Percentiles rank a stretch among this genome's conserved stretches.
These are phyloP conservation scores for Deinandra increscens DNA, from an alignment of 129 eudicot species.

Conservation along the genomic window DNA sequence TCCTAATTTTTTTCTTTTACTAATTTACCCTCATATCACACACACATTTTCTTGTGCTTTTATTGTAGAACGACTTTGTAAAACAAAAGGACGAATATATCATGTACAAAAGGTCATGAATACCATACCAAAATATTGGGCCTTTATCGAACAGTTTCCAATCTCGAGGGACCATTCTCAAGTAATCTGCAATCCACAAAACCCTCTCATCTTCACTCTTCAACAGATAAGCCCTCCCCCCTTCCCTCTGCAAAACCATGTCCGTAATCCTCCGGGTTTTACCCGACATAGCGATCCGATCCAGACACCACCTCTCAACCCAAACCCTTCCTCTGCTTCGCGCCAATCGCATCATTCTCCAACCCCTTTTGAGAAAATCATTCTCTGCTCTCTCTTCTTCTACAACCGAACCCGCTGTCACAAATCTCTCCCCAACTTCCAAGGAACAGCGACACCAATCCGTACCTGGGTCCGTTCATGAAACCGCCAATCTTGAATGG, in stretches of 20 bases:
- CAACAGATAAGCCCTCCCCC: constrained; percentile 29
- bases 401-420: constrained; percentile 32
- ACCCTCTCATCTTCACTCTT: constrained; percentile 17
- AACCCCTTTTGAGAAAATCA: constrained; percentile 20
- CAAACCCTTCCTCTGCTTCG: constrained; percentile 39
- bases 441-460: constrained; percentile 28
- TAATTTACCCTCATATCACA: no score
- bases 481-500: constrained; percentile 55
- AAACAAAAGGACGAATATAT: no score
- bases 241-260: constrained; percentile 37
- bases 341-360: constrained; percentile 28
- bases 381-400: constrained; percentile 43
- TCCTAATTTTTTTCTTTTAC: no score
- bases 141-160: not conserved
- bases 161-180: not conserved
- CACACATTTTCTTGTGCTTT: no score
- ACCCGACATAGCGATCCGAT: constrained; percentile 59
- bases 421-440: constrained; percentile 16
- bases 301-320: constrained; percentile 42
- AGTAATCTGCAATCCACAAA: constrained; percentile 12
- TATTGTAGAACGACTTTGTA: no score
- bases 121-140: not conserved
- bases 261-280: constrained; percentile 60
- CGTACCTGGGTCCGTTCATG: constrained; percentile 29
- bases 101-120: not conserved